Evolutionary conservation across 1,284 basidiomycete species (phyloP), one percentile per base, ranked within the genome.

Genomic region (Papiliotrema fonsecae): DNA sequence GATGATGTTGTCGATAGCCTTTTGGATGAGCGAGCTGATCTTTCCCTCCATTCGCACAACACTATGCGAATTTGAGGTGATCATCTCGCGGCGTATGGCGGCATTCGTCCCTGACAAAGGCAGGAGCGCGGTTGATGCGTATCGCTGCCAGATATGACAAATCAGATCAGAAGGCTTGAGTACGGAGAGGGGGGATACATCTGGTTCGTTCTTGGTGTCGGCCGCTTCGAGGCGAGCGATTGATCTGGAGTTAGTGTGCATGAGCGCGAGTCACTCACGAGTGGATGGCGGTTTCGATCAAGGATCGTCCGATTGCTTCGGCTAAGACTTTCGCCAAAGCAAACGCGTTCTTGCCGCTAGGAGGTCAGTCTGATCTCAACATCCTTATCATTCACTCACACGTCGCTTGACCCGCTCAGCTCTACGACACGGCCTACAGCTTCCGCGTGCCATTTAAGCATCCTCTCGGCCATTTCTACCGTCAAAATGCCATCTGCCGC

Each of bases 121-220:
- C 10, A 97, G 78, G 6, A 99, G 74, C 0, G 93, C 94, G 16
- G 89, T 88, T 40, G 86, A 86, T 58, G 91, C 83, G 72, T 98
- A 99, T 69, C 91, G 87, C 70, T 98, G 96, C 93, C 93, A 97
- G 3, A 99, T 80, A 65, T 96, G 88, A 62, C 87, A 88, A 51
- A 96, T 85, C 45, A 96, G 81, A 70, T 96, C 92, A n/a, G 87
- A 82, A 1, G 81, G 78, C 55, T 80, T 81, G 50, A 98, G 76
- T 18, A 88, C 80, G 0, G 74, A 66, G 2, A 97, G 72, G 2
- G 80, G 74, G 42, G 84, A 79, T n/a, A 97, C 75, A 58, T 81
- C 86, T 0, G 92, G 92, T 67, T 94, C 90, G 14, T 77, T 58
- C 65, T 86, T 90, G 16, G 79, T 66, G 64, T 98, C 94, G 4